A percentile compares a stretch with the other conserved stretches of the same genome.
Conservation (phyloP, 148 eudicot genomes). For the Dianthus caryophyllus region DNA sequence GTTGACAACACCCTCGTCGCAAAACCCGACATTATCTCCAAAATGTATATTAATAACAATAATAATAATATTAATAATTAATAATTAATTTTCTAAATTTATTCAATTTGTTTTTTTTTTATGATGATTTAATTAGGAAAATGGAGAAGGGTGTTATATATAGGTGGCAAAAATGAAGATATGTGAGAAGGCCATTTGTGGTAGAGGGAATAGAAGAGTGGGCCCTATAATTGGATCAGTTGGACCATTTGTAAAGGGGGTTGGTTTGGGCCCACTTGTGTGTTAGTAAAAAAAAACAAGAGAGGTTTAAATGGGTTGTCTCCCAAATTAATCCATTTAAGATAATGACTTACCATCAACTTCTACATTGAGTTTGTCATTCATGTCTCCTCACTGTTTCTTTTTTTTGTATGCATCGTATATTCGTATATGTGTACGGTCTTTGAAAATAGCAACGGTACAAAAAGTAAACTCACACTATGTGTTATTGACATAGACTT, state of each 20-base stretch:
- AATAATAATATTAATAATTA: no score
- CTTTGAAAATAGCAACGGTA: no score
- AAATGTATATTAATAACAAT: background rate
- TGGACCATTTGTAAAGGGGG: background rate
- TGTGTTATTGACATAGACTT: no score
- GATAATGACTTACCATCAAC: slow-evolving; percentile 3
- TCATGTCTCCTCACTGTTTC: slow-evolving; percentile 1
- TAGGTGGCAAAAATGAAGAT: slow-evolving; percentile 1
- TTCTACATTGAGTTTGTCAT: background rate
- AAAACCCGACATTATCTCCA: slow-evolving; percentile 13
- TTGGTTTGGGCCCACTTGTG: background rate
- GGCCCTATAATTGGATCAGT: background rate
- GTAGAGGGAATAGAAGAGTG: background rate
- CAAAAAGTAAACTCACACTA: no score
- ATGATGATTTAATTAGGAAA: background rate
- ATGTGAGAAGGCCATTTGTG: slow-evolving; percentile 5
- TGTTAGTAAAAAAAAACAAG: background rate
- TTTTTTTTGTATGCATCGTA: no score
- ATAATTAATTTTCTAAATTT: background rate
- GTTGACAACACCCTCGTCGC: slow-evolving; percentile 26
- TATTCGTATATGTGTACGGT: no score
- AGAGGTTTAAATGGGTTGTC: slow-evolving; percentile 2
- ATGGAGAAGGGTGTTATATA: slow-evolving; percentile 6
- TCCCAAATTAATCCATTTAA: background rate
- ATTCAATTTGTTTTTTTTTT: background rate